Percentiles rank a stretch among this genome's conserved stretches.
Evolutionary conservation across 2,329 filamentous ascomycete species (phyloP).

Genomic region (Talaromyces albobiverticillius): DNA sequence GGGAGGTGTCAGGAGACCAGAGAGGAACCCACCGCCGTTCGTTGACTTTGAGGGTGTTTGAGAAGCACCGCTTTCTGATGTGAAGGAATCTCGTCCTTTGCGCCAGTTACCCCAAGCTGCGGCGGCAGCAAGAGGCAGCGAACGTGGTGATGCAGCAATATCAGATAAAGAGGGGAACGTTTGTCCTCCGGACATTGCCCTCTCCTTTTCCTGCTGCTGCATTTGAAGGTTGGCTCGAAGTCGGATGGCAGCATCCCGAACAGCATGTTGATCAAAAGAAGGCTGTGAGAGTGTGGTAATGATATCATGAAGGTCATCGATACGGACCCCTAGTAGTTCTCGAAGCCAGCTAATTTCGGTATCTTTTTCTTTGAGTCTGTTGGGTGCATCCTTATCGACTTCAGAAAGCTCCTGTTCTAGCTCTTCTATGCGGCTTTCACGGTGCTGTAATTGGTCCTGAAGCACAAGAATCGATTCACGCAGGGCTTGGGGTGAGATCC

Average conservation of each 20-base stretch:
- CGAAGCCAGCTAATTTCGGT: conserved; percentile 94
- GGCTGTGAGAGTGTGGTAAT: conserved; percentile 74
- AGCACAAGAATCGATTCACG: conserved; percentile 94
- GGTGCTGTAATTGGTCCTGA: conserved; percentile 93
- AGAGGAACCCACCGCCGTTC: conserved; percentile 61
- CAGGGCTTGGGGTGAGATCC: conserved; percentile 89
- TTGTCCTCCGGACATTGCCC: conserved; percentile 66
- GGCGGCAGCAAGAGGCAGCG: conserved; percentile 76
- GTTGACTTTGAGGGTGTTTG: conserved; percentile 62
- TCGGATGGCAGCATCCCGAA: conserved; percentile 88
- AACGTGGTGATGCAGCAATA: conserved; percentile 74
- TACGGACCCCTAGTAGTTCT: conserved; percentile 84
- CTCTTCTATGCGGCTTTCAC: conserved; percentile 83
- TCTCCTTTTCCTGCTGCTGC: conserved; percentile 93
- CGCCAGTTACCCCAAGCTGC: conserved; percentile 98
- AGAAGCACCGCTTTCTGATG: conserved; percentile 25
- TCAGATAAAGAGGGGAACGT: conserved; percentile 73
- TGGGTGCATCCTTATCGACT: conserved; percentile 71
- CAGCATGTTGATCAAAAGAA: conserved; percentile 70
- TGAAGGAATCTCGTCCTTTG: conserved; percentile 58
- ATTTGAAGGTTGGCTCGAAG: conserved; percentile 94
- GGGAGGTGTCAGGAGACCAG: conserved; percentile 86
- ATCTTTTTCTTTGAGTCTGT: conserved; percentile 84
- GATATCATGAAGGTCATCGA: conserved; percentile 89
- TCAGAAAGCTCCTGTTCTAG: conserved; percentile 70